Conservation (phyloP, 345 rosid genomes). For the Tarenaya hassleriana region DNA sequence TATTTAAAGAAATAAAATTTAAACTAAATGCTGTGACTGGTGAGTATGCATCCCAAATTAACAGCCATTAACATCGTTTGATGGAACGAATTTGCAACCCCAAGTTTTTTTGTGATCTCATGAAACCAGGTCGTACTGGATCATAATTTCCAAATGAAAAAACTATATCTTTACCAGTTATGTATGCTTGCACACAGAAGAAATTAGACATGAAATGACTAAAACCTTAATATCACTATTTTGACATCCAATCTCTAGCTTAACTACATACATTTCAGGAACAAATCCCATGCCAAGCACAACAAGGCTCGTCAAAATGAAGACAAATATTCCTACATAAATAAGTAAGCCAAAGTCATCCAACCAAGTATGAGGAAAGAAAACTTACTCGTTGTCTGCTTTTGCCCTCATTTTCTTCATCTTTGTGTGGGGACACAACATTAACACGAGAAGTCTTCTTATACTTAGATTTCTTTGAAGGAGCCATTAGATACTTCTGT, state of each 20-base stretch:
- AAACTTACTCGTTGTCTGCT: constrained; percentile 52
- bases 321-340: neutral
- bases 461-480: constrained; percentile 57
- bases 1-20: neutral
- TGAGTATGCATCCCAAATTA: neutral
- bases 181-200: neutral
- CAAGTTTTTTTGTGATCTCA: no score
- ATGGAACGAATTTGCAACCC: neutral
- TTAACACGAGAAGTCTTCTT: constrained; percentile 43
- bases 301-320: constrained; percentile 3
- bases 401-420: constrained; percentile 42
- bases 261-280: constrained; percentile 11
- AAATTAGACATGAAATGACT: constrained; percentile 9
- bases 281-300: neutral
- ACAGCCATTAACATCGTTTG: neutral
- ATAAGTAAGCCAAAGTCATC: constrained; percentile 7
- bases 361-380: constrained; percentile 15
- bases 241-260: neutral
- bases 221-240: constrained; percentile 5
- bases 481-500: constrained; percentile 53
- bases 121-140: no score
- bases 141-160: no score
- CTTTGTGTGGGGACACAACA: constrained; percentile 43
- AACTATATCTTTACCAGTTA: no score
- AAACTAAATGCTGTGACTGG: neutral